Base-by-base conservation (phyloP, 805 yeast species). In the Saturnispora bothae region DNA sequence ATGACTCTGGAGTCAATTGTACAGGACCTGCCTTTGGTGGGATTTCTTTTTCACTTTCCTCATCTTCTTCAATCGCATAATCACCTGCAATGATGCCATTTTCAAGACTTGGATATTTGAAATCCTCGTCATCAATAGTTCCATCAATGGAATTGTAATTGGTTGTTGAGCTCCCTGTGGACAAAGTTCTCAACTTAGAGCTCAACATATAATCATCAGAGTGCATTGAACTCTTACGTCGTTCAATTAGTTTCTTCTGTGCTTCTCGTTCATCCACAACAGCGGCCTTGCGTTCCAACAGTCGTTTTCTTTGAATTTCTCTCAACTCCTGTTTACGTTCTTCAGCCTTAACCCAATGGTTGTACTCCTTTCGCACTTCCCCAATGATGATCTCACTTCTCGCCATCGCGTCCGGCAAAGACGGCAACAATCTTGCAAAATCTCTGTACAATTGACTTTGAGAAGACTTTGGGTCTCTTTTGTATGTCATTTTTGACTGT, bases 331-430 rank as follows among this genome's bases (percentile, higher is more conserved):
- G 43, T 28, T 47, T 48, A 19, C 50, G 38, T 23, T 37, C 46
- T 28, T 52, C 57, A 1, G 48, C 38, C 31, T 43, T 48, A 13
- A 43, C 16, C 40, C 48, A 56, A 21, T 33, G 43, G 22, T 46
- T 46, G 44, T 56, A 54, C 28, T 44, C 54, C 31, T 45, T 52
- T 28, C 44, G 53, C n/a, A 51, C 38, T 5, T 50, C 45, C 17
- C 40, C 38, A 31, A 57, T 52, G 18, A 61, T 48, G 8, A 44
- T 37, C 18, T 58, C 61, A n/a, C 54, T 48, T 26, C 60, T 58
- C 12, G 46, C 49, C 51, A 59, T 52, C 3, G 65, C 44, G 3
- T 46, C 45, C 1, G 50, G 48, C 20, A 59, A 36, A 21, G 39
- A 39, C 4, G 43, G 37, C 27, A 49, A 46, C 21, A 60, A 33